phyloP scores from a whole-genome alignment of 176 grass and related monocot species.

The Triticum urartu region DNA sequence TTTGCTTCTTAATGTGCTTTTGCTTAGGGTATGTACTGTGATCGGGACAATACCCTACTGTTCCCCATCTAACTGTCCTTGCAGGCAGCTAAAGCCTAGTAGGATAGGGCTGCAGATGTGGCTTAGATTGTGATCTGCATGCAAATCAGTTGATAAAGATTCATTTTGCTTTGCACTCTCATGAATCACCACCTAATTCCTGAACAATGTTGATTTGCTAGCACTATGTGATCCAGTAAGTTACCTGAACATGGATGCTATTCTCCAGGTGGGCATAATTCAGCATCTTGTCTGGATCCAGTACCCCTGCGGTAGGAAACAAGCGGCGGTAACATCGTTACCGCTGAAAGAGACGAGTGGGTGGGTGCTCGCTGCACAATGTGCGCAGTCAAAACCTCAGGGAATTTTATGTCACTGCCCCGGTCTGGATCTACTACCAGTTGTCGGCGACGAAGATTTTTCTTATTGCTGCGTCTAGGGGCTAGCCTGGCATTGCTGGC shows the following conservation, averaged over 20 bases:
- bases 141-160: neutral
- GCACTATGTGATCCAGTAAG: neutral
- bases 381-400: neutral
- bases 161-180: neutral
- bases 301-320: neutral
- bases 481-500: neutral
- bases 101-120: neutral
- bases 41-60: neutral
- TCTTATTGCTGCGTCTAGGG: neutral
- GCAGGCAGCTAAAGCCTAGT: neutral
- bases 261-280: neutral
- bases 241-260: neutral
- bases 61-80: neutral
- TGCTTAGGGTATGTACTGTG: neutral
- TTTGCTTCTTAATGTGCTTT: neutral
- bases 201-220: neutral
- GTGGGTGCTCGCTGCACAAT: neutral
- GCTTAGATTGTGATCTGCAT: neutral
- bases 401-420: neutral
- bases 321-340: neutral
- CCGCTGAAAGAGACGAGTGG: conserved; percentile 5
- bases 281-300: neutral
- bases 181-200: neutral
- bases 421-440: neutral
- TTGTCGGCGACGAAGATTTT: neutral